phyloP scores from a whole-genome alignment of 306 rosid genomes.

The Rosa rugosa region DNA sequence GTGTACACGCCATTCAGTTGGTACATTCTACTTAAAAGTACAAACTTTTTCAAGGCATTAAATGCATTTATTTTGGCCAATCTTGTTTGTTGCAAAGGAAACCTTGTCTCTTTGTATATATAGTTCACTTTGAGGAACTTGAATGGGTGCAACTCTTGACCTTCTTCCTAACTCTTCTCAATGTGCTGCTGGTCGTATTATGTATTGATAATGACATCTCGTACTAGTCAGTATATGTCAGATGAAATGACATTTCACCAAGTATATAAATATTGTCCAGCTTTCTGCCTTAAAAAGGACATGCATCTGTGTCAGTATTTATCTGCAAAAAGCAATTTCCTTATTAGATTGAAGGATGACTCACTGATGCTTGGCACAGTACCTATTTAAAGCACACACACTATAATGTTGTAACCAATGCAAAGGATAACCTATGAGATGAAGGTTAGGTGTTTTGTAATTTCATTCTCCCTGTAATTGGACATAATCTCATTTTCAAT shows the following conservation, averaged over 20 bases:
- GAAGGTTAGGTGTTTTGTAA: neutral
- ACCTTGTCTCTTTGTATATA: neutral
- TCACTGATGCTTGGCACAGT: neutral
- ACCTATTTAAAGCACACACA: neutral
- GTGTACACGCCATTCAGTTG: neutral
- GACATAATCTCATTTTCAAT: neutral
- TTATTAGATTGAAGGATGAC: neutral
- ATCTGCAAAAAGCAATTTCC: neutral
- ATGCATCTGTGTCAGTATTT: neutral
- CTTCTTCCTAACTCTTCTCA: neutral
- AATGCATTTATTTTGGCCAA: neutral
- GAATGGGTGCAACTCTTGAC: neutral
- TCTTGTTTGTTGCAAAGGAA: neutral
- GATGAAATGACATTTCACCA: neutral
- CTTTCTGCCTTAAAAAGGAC: neutral
- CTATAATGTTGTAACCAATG: neutral
- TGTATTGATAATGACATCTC: neutral
- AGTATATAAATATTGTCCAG: neutral
- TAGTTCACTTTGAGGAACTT: neutral
- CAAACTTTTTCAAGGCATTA: neutral
- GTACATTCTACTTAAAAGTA: neutral
- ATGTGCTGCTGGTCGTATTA: neutral
- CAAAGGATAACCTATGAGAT: slow-evolving; percentile 6
- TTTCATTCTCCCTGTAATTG: neutral
- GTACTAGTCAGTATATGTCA: neutral